Evolutionary conservation across 495 filamentous ascomycete species (phyloP), one percentile per base, ranked within the genome.

Genomic region (Baudoinia panamericana): DNA sequence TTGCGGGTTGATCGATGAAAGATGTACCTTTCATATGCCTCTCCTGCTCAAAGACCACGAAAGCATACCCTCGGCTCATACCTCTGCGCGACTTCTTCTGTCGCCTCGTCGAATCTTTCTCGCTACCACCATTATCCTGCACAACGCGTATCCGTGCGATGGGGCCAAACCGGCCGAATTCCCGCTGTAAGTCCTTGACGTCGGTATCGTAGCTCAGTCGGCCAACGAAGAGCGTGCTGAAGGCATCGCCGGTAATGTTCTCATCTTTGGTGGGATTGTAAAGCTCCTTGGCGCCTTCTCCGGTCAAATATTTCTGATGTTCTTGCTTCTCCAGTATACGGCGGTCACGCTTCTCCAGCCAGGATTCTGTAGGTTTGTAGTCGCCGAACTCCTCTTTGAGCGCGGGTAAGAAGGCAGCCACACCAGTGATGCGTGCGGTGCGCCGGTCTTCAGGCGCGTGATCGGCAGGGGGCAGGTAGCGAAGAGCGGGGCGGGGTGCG

Each of bases 21-120:
- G n/a, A n/a, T 63, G 70, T 93, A 94, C 90, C 88, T 80, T 93
- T 95, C 92, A 97, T 95, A 56, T 97, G 90, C 63, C 88, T 87
- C 61, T 96, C 90, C 55, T 84, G 78, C 63, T 96, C 88, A 59
- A 86, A 97, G 33, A 95, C 86, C 51, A 97, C 79, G 59, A 97
- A 97, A 43, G 85, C 90, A 64, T 97, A 97, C 46, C 90, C 90
- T 50, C 76, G 72, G 58, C 90, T 80, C 30, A 75, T 69, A 62
- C 92, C 94, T 58, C 85, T 87, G 39, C 75, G 73, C 56, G 78
- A 78, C 50, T 82, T 86, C 3, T 73, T 70, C 39, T 77, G 78
- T 39, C 79, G 67, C 48, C 73, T 30, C 13, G 43, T 33, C 18
- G 1, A 2, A n/a, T 9, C 22, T n/a, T 12, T 17, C 11, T 29